Evolutionary conservation across 2,329 filamentous ascomycete genomes (phyloP).

Genomic region (Lecanoromycetidae sp.): DNA sequence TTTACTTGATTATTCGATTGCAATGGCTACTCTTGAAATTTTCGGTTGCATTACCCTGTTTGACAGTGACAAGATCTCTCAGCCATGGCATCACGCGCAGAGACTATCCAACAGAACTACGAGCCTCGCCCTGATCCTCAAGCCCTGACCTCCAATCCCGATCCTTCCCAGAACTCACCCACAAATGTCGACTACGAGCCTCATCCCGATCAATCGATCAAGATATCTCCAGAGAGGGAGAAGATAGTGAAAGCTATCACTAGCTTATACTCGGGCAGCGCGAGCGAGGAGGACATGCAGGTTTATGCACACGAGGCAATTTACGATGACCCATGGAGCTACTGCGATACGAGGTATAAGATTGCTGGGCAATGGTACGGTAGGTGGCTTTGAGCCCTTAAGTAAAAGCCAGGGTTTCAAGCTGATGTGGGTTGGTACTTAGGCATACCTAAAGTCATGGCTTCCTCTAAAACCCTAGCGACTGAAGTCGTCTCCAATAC

Average conservation of each 20-base stretch:
- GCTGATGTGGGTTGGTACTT: constrained; percentile 7
- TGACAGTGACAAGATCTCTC: too few relatives aligned
- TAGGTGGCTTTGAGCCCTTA: constrained; percentile 12
- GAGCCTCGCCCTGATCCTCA: constrained; percentile 20
- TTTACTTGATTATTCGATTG: too few relatives aligned
- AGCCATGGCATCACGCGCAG: constrained; percentile 10
- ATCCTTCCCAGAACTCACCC: constrained; percentile 21
- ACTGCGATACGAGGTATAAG: constrained; percentile 40
- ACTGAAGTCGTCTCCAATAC: constrained; percentile 32
- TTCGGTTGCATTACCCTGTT: too few relatives aligned
- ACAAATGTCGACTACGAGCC: constrained; percentile 33
- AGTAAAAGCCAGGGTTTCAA: neutral
- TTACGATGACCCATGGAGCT: constrained; percentile 39
- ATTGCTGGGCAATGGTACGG: constrained; percentile 42
- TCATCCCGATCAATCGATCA: constrained; percentile 27
- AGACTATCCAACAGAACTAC: constrained; percentile 19
- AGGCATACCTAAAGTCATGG: constrained; percentile 34
- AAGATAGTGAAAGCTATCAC: constrained; percentile 33
- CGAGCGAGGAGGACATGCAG: constrained; percentile 37
- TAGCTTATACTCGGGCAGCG: constrained; percentile 36
- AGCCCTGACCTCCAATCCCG: constrained; percentile 21
- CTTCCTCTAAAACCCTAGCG: constrained; percentile 29
- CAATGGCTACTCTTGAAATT: too few relatives aligned
- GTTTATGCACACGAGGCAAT: constrained; percentile 36
- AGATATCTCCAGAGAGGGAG: constrained; percentile 27